These are phyloP conservation scores for Drosera spatulata DNA, from an alignment of 179 eudicot genomes.

Conservation along the genomic window DNA sequence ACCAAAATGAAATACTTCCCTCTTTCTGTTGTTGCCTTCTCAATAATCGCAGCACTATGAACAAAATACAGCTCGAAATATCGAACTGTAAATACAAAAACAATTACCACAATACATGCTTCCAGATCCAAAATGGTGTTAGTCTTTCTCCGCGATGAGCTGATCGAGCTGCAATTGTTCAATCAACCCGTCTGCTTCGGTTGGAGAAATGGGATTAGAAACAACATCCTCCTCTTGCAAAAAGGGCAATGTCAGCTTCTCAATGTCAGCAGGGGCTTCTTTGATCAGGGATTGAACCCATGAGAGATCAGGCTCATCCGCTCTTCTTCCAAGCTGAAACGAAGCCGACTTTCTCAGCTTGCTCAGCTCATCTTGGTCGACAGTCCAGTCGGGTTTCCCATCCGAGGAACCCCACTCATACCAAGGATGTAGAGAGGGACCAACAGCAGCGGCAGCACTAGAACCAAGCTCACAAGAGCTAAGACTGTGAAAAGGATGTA, in stretches of 20 bases:
- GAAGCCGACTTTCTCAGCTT: slow-evolving; percentile 48
- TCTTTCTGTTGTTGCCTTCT: too few species aligned
- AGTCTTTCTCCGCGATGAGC: too few species aligned
- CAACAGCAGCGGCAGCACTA: slow-evolving; percentile 22
- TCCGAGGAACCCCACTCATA: slow-evolving; percentile 36
- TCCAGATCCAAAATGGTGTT: too few species aligned
- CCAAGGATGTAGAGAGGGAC: slow-evolving; percentile 31
- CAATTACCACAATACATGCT: too few species aligned
- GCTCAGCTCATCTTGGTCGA: slow-evolving; percentile 25
- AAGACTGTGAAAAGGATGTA: slow-evolving; percentile 45
- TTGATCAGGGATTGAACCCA: slow-evolving; percentile 73
- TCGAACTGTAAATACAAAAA: too few species aligned
- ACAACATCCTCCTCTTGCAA: not conserved
- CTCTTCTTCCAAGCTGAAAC: slow-evolving; percentile 33
- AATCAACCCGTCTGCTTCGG: too few species aligned
- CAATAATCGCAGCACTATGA: too few species aligned
- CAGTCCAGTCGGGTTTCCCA: slow-evolving; percentile 48
- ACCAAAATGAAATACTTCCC: too few species aligned
- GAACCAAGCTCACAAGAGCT: slow-evolving; percentile 64
- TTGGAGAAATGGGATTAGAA: too few species aligned
- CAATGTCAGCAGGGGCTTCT: slow-evolving; percentile 41
- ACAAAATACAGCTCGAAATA: too few species aligned
- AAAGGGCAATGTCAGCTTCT: slow-evolving; percentile 10
- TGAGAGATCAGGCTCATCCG: slow-evolving; percentile 66
- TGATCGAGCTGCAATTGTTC: too few species aligned